A percentile compares a stretch with the other conserved stretches of the same genome.
Conservation (phyloP, 2,329 filamentous ascomycete genomes). For the Dendryphion nanum region DNA sequence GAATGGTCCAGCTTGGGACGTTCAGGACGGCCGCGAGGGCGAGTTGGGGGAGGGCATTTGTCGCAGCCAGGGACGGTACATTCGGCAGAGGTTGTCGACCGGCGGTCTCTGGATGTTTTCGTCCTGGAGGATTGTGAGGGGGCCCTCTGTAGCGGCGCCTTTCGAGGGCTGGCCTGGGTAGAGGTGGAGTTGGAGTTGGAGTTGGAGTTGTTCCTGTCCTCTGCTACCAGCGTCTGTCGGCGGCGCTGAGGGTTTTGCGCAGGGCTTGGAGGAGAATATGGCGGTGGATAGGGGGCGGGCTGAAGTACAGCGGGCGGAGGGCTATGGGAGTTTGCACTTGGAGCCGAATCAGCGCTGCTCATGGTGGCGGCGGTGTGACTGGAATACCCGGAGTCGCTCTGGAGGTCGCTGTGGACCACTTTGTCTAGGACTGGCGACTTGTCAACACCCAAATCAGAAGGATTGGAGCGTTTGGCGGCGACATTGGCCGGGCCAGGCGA, state of each 20-base stretch:
- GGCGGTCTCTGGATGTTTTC: not conserved
- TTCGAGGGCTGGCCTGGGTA: not conserved
- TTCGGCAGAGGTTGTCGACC: constrained; percentile 7
- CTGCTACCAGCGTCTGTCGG: constrained; percentile 12
- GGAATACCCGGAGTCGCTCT: constrained; percentile 63
- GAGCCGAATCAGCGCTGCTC: constrained; percentile 53
- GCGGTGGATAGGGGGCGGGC: constrained; percentile 18
- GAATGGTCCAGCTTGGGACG: constrained; percentile 18
- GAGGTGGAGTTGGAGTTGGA: too few species aligned
- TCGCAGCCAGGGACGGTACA: constrained; percentile 38
- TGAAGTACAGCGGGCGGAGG: constrained; percentile 18
- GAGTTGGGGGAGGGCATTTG: constrained; percentile 19
- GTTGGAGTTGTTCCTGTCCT: not conserved
- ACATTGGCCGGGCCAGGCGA: constrained; percentile 52
- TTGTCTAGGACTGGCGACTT: constrained; percentile 24
- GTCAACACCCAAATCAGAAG: constrained; percentile 33
- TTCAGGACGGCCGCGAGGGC: constrained; percentile 13
- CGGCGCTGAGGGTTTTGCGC: constrained; percentile 1
- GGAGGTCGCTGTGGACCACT: constrained; percentile 44
- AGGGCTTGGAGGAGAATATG: constrained; percentile 11
- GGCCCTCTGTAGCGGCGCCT: not conserved
- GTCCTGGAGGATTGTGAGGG: not conserved
- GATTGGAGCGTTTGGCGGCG: constrained; percentile 48
- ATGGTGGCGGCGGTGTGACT: constrained; percentile 56
- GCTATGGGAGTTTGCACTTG: constrained; percentile 37